phyloP scores from a whole-genome alignment of 306 rosid genomes.

The Gynostemma pentaphyllum region DNA sequence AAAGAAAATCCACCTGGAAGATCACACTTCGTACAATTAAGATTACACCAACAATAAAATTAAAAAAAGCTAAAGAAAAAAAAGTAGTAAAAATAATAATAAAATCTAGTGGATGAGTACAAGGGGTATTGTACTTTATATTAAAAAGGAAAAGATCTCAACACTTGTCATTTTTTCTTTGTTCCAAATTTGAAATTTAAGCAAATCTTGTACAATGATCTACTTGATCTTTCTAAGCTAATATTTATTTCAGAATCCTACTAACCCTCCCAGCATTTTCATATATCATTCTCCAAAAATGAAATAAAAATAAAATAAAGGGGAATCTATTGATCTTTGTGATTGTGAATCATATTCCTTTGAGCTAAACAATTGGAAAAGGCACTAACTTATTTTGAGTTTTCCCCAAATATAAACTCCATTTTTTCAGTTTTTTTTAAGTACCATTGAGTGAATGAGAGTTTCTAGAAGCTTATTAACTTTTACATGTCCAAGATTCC shows the following conservation, averaged over 20 bases:
- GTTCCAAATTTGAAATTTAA: not conserved
- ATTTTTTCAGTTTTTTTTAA: not conserved
- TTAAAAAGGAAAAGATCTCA: not conserved
- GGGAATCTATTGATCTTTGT: not conserved
- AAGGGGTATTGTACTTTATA: not conserved
- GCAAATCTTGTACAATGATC: not conserved
- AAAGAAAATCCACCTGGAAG: not conserved
- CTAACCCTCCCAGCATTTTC: not conserved
- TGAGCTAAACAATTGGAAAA: not conserved
- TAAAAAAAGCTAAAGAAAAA: not conserved
- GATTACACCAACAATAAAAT: not conserved
- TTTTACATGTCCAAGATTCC: not conserved
- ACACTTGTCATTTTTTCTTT: not conserved
- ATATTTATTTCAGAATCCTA: slow-evolving; percentile 2
- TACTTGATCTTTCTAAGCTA: not conserved
- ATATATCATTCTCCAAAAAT: too few species aligned
- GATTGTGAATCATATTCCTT: slow-evolving; percentile 5
- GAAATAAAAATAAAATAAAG: not conserved
- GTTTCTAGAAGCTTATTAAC: not conserved
- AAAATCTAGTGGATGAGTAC: not conserved
- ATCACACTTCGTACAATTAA: not conserved
- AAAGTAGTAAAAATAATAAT: not conserved
- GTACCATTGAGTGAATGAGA: not conserved
- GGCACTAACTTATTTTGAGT: not conserved
- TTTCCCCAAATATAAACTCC: not conserved